Evolutionary conservation across 2,329 filamentous ascomycete genomes (phyloP).

Genomic region (Knufia petricola): DNA sequence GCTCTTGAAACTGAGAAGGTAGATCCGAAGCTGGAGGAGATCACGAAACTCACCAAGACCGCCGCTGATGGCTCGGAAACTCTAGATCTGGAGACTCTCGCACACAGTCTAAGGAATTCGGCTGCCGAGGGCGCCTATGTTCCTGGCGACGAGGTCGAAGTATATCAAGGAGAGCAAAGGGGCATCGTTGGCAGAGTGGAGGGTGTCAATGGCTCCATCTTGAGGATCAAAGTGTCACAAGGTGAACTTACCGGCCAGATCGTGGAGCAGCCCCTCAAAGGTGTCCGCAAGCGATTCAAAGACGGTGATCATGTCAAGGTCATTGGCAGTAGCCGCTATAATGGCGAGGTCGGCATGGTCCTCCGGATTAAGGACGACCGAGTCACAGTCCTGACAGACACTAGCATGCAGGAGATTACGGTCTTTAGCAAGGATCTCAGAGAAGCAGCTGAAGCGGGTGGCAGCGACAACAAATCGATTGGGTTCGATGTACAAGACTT

Average conservation of each 20-base stretch:
- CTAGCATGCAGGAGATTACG: constrained; percentile 85
- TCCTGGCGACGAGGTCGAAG: constrained; percentile 90
- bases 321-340: constrained; percentile 86
- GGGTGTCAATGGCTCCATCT: constrained; percentile 82
- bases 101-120: constrained; percentile 77
- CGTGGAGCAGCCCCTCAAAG: constrained; percentile 87
- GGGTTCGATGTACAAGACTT: constrained; percentile 89
- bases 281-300: constrained; percentile 82
- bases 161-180: constrained; percentile 90
- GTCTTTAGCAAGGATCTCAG: constrained; percentile 96
- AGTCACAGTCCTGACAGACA: constrained; percentile 86
- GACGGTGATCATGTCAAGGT: constrained; percentile 98
- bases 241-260: constrained; percentile 72
- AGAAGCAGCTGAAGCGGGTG: constrained; percentile 84
- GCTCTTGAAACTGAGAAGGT: constrained; percentile 79
- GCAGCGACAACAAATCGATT: constrained; percentile 48
- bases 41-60: constrained; percentile 83
- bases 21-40: constrained; percentile 86
- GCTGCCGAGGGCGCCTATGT: constrained; percentile 75
- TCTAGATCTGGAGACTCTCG: constrained; percentile 80
- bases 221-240: constrained; percentile 75
- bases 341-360: constrained; percentile 94
- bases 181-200: constrained; percentile 79
- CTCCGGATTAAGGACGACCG: constrained; percentile 87
- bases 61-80: constrained; percentile 89